These are phyloP conservation scores for Colletotrichum abscissum DNA, from an alignment of 2,329 filamentous ascomycete species.

Conservation along the genomic window DNA sequence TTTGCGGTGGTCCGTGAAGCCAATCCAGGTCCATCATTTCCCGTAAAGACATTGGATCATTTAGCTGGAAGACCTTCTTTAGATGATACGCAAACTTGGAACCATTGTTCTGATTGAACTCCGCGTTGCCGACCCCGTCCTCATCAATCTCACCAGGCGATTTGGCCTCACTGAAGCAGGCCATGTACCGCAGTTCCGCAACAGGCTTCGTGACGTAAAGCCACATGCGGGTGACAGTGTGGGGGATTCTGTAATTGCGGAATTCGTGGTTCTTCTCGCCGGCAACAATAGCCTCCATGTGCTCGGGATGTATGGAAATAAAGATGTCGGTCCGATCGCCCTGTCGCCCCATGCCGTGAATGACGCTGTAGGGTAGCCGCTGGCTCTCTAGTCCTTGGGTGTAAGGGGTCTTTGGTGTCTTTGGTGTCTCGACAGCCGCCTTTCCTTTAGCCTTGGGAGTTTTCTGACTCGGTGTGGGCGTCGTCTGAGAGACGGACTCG, in stretches of 20 bases:
- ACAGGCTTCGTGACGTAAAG: constrained; percentile 63
- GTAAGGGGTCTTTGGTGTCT: constrained; percentile 42
- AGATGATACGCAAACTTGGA: constrained; percentile 64
- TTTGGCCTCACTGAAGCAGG: constrained; percentile 60
- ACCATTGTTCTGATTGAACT: constrained; percentile 58
- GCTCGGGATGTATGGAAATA: constrained; percentile 59
- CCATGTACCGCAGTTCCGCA: constrained; percentile 69
- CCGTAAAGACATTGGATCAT: constrained; percentile 64
- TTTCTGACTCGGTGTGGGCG: constrained; percentile 23
- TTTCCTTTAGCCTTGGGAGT: neutral
- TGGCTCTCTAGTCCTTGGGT: constrained; percentile 58
- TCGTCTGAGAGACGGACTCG: constrained; percentile 22
- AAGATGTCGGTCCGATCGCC: constrained; percentile 65
- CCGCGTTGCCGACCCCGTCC: constrained; percentile 60
- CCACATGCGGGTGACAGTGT: constrained; percentile 70
- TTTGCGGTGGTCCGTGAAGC: constrained; percentile 60
- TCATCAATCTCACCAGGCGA: constrained; percentile 59
- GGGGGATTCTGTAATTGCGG: constrained; percentile 65
- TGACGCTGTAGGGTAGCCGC: constrained; percentile 60
- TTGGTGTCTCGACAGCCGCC: constrained; percentile 33
- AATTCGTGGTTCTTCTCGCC: constrained; percentile 66
- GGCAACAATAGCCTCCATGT: constrained; percentile 60
- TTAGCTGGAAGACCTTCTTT: constrained; percentile 70
- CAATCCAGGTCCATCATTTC: constrained; percentile 67
- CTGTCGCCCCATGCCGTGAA: constrained; percentile 60